Percentiles rank a stretch among this genome's conserved stretches.
Evolutionary conservation across 306 rosid genomes (phyloP).

Genomic region (Citrullus colocynthis): DNA sequence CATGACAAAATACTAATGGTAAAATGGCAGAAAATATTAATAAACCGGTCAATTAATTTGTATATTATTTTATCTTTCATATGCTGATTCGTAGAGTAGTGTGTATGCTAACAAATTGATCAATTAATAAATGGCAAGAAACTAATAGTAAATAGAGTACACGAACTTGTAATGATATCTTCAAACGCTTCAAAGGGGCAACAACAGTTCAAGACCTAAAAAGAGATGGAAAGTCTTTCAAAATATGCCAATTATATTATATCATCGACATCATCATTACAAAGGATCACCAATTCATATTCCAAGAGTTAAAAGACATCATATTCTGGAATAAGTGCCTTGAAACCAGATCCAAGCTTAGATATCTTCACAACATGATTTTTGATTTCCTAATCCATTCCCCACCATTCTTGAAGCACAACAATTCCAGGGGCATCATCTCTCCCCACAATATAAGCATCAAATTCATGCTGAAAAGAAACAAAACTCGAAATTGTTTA

Average conservation of each 20-base stretch:
- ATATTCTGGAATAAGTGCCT: slow-evolving; percentile 94
- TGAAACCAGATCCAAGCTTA: slow-evolving; percentile 59
- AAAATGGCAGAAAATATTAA: too few species aligned
- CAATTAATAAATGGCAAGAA: too few species aligned
- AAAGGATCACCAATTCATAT: background rate
- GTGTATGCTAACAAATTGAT: too few species aligned
- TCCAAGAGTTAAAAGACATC: background rate
- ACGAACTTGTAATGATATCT: too few species aligned
- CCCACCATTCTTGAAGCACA: slow-evolving; percentile 94
- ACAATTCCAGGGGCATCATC: slow-evolving; percentile 87
- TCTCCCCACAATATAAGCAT: slow-evolving; percentile 69
- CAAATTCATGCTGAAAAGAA: slow-evolving; percentile 44
- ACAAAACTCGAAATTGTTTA: background rate
- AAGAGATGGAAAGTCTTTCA: too few species aligned
- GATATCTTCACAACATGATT: slow-evolving; percentile 73
- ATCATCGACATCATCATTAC: background rate
- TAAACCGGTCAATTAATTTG: too few species aligned
- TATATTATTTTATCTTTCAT: too few species aligned
- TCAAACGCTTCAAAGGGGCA: too few species aligned
- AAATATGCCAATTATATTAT: background rate
- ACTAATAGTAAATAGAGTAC: too few species aligned
- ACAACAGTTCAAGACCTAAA: too few species aligned
- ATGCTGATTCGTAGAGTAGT: too few species aligned
- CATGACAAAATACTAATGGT: too few species aligned
- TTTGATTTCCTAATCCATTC: slow-evolving; percentile 70